Evolutionary conservation across 2,329 filamentous ascomycete species (phyloP).

Genomic region (Penicillium sp.): DNA sequence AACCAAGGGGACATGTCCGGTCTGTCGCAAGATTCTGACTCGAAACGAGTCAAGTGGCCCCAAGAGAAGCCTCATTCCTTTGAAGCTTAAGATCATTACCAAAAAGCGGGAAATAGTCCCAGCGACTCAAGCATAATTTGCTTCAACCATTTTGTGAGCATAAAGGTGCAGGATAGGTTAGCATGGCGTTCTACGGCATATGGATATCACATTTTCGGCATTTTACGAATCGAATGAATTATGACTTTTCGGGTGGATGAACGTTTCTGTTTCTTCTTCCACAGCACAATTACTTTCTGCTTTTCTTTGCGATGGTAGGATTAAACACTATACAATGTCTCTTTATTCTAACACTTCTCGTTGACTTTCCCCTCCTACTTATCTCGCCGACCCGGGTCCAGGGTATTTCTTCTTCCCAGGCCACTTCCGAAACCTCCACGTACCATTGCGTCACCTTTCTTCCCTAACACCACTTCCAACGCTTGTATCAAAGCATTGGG

Average conservation of each 20-base stretch:
- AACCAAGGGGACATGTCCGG: conserved; percentile 45
- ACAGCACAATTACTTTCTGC: not conserved
- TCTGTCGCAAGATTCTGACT: conserved; percentile 46
- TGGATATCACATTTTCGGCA: not conserved
- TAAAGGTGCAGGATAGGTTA: conserved; percentile 8
- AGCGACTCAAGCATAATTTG: conserved; percentile 1
- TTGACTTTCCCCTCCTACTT: not conserved
- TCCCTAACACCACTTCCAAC: conserved; percentile 74
- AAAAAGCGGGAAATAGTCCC: conserved; percentile 21
- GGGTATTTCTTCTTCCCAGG: conserved; percentile 61
- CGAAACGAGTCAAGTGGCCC: conserved; percentile 38
- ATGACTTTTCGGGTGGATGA: no score
- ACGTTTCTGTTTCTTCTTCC: no score
- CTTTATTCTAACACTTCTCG: not conserved
- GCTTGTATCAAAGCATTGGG: conserved; percentile 71
- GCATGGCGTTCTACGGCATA: conserved; percentile 4
- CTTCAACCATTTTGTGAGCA: not conserved
- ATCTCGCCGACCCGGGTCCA: conserved; percentile 39
- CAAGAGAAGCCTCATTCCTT: conserved; percentile 39
- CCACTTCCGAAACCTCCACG: conserved; percentile 42
- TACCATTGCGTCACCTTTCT: conserved; percentile 55
- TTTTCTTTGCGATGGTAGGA: not conserved
- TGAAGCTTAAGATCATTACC: conserved; percentile 40
- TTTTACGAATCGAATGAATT: not conserved
- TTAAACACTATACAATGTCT: not conserved